These are phyloP conservation scores for Chrysosporium queenslandicum DNA, from an alignment of 2,329 filamentous ascomycete species.

Conservation along the genomic window DNA sequence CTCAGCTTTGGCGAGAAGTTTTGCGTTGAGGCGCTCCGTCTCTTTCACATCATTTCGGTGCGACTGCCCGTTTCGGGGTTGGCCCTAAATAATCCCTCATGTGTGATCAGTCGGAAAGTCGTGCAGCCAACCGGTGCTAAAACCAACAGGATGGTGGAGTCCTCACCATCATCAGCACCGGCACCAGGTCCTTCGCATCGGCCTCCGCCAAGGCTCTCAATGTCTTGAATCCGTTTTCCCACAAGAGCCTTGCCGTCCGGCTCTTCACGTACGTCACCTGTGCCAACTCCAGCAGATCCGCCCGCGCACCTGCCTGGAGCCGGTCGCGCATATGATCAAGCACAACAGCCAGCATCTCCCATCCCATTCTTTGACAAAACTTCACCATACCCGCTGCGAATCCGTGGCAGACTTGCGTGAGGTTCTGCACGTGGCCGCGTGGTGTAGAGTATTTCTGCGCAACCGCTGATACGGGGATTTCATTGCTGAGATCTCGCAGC, in stretches of 20 bases:
- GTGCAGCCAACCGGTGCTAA: neutral
- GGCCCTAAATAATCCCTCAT: conserved; percentile 40
- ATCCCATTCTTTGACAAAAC: conserved; percentile 67
- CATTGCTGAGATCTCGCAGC: conserved; percentile 68
- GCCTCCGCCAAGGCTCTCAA: conserved; percentile 60
- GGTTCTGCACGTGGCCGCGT: conserved; percentile 59
- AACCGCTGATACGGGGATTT: conserved; percentile 59
- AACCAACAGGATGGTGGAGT: neutral
- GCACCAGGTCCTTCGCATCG: conserved; percentile 56
- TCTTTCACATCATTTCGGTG: conserved; percentile 45
- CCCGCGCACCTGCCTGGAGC: conserved; percentile 59
- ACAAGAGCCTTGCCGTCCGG: conserved; percentile 62
- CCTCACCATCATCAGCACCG: conserved; percentile 59
- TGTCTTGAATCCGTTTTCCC: conserved; percentile 65
- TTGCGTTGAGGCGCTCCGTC: conserved; percentile 52
- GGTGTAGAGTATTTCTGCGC: conserved; percentile 61
- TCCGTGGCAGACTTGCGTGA: conserved; percentile 65
- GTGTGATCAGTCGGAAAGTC: neutral
- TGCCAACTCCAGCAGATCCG: conserved; percentile 60
- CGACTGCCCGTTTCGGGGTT: conserved; percentile 49
- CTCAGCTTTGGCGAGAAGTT: conserved; percentile 56
- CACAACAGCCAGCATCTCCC: conserved; percentile 61
- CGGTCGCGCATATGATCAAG: conserved; percentile 68
- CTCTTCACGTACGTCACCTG: conserved; percentile 68
- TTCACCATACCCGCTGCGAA: conserved; percentile 72